Evolutionary conservation across 306 rosid genomes (phyloP).

Genomic region (Inga leiocalycina): DNA sequence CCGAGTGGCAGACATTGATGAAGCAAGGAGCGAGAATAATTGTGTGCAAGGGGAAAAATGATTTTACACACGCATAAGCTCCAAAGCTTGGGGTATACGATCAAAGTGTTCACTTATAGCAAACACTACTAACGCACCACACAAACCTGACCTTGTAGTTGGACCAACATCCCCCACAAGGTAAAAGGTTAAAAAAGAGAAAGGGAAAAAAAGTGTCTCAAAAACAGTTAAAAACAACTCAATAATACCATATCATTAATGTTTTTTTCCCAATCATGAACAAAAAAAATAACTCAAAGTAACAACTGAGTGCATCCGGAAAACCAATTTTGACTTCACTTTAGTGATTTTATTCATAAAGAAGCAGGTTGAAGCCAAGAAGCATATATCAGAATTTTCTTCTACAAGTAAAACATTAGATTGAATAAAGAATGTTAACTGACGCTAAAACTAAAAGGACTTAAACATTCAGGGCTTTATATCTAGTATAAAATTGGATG

Average conservation of each 20-base stretch:
- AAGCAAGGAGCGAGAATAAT: no score
- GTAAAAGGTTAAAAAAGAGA: no score
- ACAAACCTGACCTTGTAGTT: no score
- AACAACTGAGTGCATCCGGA: background rate
- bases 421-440: background rate
- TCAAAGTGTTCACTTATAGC: no score
- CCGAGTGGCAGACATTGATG: no score
- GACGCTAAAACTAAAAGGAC: slow-evolving; percentile 22
- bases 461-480: background rate
- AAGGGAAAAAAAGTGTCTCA: no score
- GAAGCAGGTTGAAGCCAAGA: slow-evolving; percentile 12
- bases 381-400: slow-evolving; percentile 16
- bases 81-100: no score
- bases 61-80: no score
- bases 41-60: no score
- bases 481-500: slow-evolving; percentile 25
- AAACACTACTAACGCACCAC: no score
- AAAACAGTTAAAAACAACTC: background rate
- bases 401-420: background rate
- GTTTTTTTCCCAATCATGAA: background rate
- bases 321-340: background rate
- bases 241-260: background rate
- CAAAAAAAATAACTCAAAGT: no score
- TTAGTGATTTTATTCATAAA: background rate
- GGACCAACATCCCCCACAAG: no score